Percentiles rank a stretch among this genome's conserved stretches.
Evolutionary conservation across 1,284 basidiomycete genomes (phyloP).

Genomic region (Sparassis latifolia): DNA sequence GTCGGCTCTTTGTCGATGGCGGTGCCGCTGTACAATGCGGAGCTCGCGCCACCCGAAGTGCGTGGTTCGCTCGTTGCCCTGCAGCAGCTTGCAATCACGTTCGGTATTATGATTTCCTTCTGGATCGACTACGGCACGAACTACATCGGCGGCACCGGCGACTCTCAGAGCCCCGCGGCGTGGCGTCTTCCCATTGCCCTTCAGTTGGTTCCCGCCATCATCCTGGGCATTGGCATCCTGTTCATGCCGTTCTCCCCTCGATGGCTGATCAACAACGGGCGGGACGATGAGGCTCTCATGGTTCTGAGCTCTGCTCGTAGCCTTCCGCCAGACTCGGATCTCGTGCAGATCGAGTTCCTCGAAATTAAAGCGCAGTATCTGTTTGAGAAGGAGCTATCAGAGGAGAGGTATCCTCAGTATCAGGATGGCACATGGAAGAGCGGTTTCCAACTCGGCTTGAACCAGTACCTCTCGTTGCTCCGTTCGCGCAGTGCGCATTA

Average conservation of each 20-base stretch:
- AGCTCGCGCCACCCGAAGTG: slow-evolving; percentile 77
- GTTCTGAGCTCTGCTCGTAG: slow-evolving; percentile 60
- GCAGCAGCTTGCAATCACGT: slow-evolving; percentile 77
- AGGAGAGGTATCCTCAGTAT: slow-evolving; percentile 51
- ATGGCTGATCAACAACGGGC: slow-evolving; percentile 67
- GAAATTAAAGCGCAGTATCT: slow-evolving; percentile 76
- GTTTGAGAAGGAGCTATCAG: slow-evolving; percentile 62
- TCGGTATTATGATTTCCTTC: slow-evolving; percentile 67
- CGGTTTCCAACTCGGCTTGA: slow-evolving; percentile 55
- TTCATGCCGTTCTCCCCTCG: slow-evolving; percentile 74
- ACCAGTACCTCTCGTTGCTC: slow-evolving; percentile 51
- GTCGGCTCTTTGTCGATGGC: slow-evolving; percentile 72
- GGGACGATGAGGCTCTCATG: slow-evolving; percentile 66
- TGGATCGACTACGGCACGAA: slow-evolving; percentile 80
- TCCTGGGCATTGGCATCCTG: slow-evolving; percentile 57
- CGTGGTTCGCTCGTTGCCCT: slow-evolving; percentile 77
- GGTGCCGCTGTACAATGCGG: slow-evolving; percentile 73
- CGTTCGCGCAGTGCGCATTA: slow-evolving; percentile 38
- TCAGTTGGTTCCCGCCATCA: slow-evolving; percentile 68
- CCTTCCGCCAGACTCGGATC: slow-evolving; percentile 49
- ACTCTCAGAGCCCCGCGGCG: slow-evolving; percentile 52
- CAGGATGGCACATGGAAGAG: slow-evolving; percentile 56
- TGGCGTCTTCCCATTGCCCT: slow-evolving; percentile 76
- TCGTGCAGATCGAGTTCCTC: slow-evolving; percentile 75
- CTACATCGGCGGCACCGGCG: slow-evolving; percentile 59